phyloP scores from a whole-genome alignment of 306 rosid species.

The Styphnolobium japonicum region DNA sequence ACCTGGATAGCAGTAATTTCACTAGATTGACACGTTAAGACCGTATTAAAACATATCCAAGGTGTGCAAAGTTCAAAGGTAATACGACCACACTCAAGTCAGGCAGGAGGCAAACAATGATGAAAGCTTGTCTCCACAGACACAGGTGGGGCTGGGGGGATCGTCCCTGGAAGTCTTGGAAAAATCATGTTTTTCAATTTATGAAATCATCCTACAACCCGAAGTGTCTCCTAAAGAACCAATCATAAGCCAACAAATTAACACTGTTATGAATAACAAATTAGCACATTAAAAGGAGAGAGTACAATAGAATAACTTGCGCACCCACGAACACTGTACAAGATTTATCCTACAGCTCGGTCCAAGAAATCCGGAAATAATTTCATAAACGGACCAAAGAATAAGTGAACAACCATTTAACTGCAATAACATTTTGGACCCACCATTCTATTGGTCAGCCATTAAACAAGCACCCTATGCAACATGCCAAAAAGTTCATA shows the following conservation, averaged over 20 bases:
- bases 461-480: background rate
- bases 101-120: background rate
- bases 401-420: background rate
- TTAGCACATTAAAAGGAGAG: background rate
- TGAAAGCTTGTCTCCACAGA: background rate
- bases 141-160: too few species aligned
- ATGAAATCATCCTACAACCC: background rate
- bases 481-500: background rate
- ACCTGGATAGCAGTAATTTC: too few species aligned
- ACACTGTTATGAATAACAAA: too few species aligned
- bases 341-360: background rate
- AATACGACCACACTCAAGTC: background rate
- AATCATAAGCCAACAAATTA: background rate
- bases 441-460: background rate
- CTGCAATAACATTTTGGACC: background rate
- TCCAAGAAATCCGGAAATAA: background rate
- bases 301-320: background rate
- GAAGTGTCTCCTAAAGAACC: background rate
- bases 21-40: too few species aligned
- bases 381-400: background rate
- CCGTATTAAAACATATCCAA: background rate
- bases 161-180: too few species aligned
- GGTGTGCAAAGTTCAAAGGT: background rate
- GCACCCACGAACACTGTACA: background rate
- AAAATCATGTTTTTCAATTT: too few species aligned